phyloP scores from a whole-genome alignment of 2,329 filamentous ascomycete species.

The Botrytis pseudocinerea region DNA sequence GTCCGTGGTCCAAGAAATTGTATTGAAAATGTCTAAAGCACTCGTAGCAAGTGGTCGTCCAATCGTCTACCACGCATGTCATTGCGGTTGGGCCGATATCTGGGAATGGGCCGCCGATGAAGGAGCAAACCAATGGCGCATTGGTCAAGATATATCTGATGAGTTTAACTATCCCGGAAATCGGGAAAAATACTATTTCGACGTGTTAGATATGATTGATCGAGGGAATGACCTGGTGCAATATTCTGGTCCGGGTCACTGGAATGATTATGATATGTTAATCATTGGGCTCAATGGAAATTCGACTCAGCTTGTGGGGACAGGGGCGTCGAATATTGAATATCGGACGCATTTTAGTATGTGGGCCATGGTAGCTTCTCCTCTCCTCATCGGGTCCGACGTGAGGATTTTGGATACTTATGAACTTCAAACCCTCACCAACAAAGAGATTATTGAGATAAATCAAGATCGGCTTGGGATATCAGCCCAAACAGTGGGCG shows the following conservation, averaged over 20 bases:
- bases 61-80: conserved; percentile 55
- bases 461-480: conserved; percentile 39
- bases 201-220: conserved; percentile 48
- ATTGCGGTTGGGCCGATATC: conserved; percentile 48
- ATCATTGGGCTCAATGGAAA: conserved; percentile 34
- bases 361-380: conserved; percentile 33
- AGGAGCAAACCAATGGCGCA: conserved; percentile 51
- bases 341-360: conserved; percentile 34
- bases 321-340: conserved; percentile 37
- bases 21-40: conserved; percentile 17
- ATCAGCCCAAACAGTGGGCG: conserved; percentile 30
- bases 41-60: conserved; percentile 43
- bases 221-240: conserved; percentile 50
- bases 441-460: conserved; percentile 43
- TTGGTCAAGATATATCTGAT: conserved; percentile 47
- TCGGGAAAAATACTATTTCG: conserved; percentile 33
- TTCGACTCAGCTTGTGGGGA: conserved; percentile 46
- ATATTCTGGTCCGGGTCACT: conserved; percentile 50
- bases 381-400: conserved; percentile 35
- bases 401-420: conserved; percentile 27
- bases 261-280: conserved; percentile 46
- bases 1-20: neutral
- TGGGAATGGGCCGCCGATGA: conserved; percentile 46
- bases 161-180: conserved; percentile 36
- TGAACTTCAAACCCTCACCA: conserved; percentile 32